Evolutionary conservation across 768 basidiomycete genomes (phyloP).

Genomic region (Xerocomus brunneocitrinus): DNA sequence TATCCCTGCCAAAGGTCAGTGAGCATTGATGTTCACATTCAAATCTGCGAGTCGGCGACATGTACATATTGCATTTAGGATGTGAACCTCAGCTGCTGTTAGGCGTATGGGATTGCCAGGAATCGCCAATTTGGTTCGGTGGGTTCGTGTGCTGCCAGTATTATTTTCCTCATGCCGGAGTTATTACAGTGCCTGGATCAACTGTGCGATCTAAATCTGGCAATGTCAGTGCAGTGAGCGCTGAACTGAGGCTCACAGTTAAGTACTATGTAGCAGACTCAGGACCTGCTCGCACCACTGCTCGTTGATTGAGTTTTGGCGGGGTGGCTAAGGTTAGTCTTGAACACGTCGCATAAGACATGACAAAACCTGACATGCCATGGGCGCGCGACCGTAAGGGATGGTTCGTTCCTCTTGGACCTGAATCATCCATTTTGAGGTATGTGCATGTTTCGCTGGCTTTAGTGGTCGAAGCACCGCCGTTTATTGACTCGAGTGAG

Average conservation of each 20-base stretch:
- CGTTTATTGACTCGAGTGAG: neutral
- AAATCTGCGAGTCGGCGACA: too few relatives aligned
- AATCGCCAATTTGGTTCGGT: neutral
- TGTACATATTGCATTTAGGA: too few relatives aligned
- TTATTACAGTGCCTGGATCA: neutral
- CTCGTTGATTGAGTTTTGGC: neutral
- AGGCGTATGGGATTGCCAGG: too few relatives aligned
- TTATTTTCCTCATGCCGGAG: neutral
- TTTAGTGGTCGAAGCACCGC: slow-evolving; percentile 2
- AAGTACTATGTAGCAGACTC: neutral
- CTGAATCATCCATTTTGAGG: neutral
- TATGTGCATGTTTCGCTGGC: neutral
- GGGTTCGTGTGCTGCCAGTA: neutral
- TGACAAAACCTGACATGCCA: neutral
- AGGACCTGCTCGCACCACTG: neutral
- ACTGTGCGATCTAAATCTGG: neutral
- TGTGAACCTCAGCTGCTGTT: too few relatives aligned
- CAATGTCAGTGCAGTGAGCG: too few relatives aligned
- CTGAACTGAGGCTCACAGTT: neutral
- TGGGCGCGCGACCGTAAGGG: neutral
- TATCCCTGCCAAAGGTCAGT: too few relatives aligned
- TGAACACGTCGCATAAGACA: neutral
- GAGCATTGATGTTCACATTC: too few relatives aligned
- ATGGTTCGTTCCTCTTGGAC: neutral
- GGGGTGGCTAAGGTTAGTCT: neutral